Base-by-base conservation (phyloP, 2,329 filamentous ascomycete genomes). In the Cryoendolithus antarcticus region DNA sequence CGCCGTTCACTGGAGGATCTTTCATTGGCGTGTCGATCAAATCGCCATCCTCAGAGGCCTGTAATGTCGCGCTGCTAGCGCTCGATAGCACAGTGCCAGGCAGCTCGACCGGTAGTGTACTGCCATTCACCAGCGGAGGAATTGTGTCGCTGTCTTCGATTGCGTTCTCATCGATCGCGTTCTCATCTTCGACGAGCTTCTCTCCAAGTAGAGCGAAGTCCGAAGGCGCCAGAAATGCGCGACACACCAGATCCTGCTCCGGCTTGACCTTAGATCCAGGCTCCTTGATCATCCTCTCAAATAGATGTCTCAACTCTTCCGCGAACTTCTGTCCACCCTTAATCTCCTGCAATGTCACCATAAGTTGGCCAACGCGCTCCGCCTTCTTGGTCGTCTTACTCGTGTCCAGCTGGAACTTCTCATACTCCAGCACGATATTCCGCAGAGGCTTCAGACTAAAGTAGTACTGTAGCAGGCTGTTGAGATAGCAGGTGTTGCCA, bases 401-500 rank as follows among this genome's bases (percentile, higher is more conserved):
- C 4, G 83, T 61, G 2, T 80, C 74, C 54, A 91, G 74, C 47
- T 80, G 75, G 52, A 80, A 74, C 4, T 76, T 61, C 19, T 89
- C 77, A 48, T 84, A 85, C 36, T 85, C 69, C 42, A 93, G 67
- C 3, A 95, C 78, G 47, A 95, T 74, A 4, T 91, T 73, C 36
- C 88, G 76, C 24, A 96, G 69, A 2, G 84, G 78, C 44, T 78
- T 80, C 40, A 96, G 75, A 0, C 88, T 93, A 58, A 93, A 95
- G 48, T 95, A 82, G 56, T 93, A 96, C 53, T 98, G 91, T 7
- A 98, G 69, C 35, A 98, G 73, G 62, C 89, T 96, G 66, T 98
- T 98, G 39, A 98, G 71, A 54, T 98, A 98, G 59, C 91, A 98
- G 0, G 93, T 98, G 55, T 98, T 98, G 43, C 91, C 88, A 41